phyloP scores from a whole-genome alignment of 257 asterid genomes.

The Solanum peruvianum region DNA sequence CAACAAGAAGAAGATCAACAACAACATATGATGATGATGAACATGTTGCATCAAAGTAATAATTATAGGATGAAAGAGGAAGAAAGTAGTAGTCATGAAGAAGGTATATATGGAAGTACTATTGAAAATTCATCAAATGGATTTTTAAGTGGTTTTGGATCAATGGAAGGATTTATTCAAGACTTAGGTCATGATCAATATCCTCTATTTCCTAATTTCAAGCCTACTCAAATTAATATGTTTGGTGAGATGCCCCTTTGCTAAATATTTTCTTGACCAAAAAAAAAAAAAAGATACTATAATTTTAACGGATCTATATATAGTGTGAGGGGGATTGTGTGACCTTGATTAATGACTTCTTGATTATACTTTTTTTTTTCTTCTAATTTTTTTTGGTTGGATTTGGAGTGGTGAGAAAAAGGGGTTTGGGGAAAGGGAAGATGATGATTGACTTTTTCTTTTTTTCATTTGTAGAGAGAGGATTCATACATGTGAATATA shows the following conservation, averaged over 20 bases:
- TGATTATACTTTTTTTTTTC: background rate
- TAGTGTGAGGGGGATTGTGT: background rate
- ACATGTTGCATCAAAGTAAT: slow-evolving; percentile 6
- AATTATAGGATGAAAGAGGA: slow-evolving; percentile 15
- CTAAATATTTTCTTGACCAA: background rate
- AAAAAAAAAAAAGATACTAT: background rate
- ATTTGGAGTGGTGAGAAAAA: background rate
- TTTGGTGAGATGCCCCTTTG: slow-evolving; percentile 42
- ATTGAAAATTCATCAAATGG: slow-evolving; percentile 12
- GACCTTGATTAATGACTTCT: background rate
- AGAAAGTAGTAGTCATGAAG: slow-evolving; percentile 12
- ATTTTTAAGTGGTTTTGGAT: slow-evolving; percentile 27
- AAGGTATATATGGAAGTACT: slow-evolving; percentile 13
- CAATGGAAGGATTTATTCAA: slow-evolving; percentile 36
- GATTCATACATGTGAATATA: background rate
- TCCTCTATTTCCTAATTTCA: slow-evolving; percentile 28
- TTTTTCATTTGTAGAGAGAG: background rate
- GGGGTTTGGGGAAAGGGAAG: background rate
- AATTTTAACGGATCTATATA: background rate
- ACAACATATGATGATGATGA: background rate
- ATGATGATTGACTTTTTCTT: background rate
- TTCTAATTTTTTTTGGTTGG: background rate
- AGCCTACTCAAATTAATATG: slow-evolving; percentile 27
- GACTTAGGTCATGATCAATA: slow-evolving; percentile 23
- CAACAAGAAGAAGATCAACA: background rate